Base-by-base conservation (phyloP, 2,329 filamentous ascomycete genomes). In the Monosporascus sp. region DNA sequence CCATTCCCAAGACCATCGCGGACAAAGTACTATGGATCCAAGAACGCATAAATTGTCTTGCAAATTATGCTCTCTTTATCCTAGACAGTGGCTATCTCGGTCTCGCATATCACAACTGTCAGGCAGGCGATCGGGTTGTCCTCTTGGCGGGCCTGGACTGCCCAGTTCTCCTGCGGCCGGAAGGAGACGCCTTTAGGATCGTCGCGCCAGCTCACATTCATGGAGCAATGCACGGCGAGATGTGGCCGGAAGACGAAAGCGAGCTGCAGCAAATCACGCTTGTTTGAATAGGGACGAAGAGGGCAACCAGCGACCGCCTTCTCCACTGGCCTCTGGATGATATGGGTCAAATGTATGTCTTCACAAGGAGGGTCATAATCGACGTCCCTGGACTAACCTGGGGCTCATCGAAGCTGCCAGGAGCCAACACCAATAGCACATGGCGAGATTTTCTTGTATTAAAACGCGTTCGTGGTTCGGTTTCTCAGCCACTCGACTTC, bases 81-180 rank as follows among this genome's bases (percentile, higher is more conserved):
- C 49, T 55, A 22, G 46, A 52, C 20, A 49, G 16, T 8, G 50
- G 53, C 36, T 52, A 55, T 24, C 38, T 55, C 14, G 50, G 53
- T 20, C 43, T 51, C 7, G 53, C 44, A 24, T 52, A 46, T 31
- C 34, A 22, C 2, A 52, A 31, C 1, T 52, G 50, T 20, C 24
- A 48, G 8, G 16, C 38, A 34, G 53, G 41, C 19, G 53, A 55
- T 26, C 17, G 22, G 16, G 48, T 55, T 7, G 48, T 40, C 47
- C n/a, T 52, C 22, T 26, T 55, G 36, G 50, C 50, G 14, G 50
- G 50, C n/a, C 5, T 49, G 17, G 47, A 48, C 20, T 26, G 45
- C 19, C 50, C 53, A 3, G 41, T 52, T 34, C 17, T 50, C 19
- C 45, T 55, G 14, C 27, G 50, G n/a, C 50, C 20, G 7, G 2